Evolutionary conservation across 768 basidiomycete genomes (phyloP).

Genomic region (Auriculariales sp.): DNA sequence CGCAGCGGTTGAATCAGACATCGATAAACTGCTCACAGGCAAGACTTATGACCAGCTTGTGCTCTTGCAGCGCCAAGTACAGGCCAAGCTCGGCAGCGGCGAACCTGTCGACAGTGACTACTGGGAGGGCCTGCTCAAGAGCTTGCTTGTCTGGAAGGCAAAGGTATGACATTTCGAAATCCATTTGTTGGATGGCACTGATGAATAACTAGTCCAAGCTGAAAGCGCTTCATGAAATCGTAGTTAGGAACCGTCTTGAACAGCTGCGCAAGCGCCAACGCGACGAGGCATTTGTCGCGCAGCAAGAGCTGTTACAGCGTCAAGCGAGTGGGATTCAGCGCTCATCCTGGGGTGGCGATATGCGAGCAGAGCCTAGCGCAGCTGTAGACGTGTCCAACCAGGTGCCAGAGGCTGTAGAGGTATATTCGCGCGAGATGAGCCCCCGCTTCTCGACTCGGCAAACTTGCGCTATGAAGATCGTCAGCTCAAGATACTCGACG

Average conservation of each 20-base stretch:
- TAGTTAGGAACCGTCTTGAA: conserved; percentile 89
- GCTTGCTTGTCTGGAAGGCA: conserved; percentile 90
- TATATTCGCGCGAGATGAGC: conserved; percentile 78
- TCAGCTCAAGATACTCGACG: conserved; percentile 62
- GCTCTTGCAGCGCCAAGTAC: conserved; percentile 71
- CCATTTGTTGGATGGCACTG: not conserved
- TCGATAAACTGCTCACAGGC: conserved; percentile 64
- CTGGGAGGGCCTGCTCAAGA: conserved; percentile 89
- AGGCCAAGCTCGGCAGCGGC: conserved; percentile 76
- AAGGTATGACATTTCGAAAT: conserved; percentile 38
- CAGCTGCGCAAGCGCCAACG: conserved; percentile 91
- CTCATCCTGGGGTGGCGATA: conserved; percentile 30
- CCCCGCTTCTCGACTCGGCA: conserved; percentile 62
- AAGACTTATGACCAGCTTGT: conserved; percentile 79
- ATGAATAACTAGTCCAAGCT: conserved; percentile 56
- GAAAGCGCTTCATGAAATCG: conserved; percentile 85
- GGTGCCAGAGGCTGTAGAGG: conserved; percentile 50
- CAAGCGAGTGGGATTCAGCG: conserved; percentile 65
- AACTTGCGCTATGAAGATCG: conserved; percentile 64
- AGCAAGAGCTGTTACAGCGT: conserved; percentile 77
- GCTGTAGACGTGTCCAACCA: conserved; percentile 18
- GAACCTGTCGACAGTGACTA: conserved; percentile 96
- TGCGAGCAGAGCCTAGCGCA: conserved; percentile 17
- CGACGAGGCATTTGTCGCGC: conserved; percentile 88
- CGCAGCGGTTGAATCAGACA: conserved; percentile 73